phyloP scores from a whole-genome alignment of 2,329 filamentous ascomycete species.

The Sphaerulina populicola region DNA sequence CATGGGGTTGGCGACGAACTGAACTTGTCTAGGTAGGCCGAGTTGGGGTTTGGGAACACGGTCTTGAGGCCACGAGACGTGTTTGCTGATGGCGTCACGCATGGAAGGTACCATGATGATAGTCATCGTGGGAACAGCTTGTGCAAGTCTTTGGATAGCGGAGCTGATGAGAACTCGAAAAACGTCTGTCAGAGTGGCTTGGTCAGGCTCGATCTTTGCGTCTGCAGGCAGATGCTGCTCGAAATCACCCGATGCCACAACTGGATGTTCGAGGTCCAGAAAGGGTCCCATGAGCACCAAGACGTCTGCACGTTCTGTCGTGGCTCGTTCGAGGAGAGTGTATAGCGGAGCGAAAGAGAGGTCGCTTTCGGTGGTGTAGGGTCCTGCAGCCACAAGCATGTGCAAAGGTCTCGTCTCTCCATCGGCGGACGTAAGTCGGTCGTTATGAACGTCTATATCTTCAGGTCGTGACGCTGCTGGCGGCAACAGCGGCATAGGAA shows the following conservation, averaged over 20 bases:
- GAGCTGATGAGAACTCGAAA: conserved; percentile 74
- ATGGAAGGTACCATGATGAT: conserved; percentile 76
- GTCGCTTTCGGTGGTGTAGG: conserved; percentile 87
- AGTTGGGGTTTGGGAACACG: conserved; percentile 62
- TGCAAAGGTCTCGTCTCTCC: conserved; percentile 59
- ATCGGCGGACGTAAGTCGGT: conserved; percentile 58
- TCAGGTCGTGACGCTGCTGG: conserved; percentile 61
- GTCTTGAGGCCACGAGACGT: conserved; percentile 80
- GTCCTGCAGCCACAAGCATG: conserved; percentile 71
- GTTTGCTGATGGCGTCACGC: conserved; percentile 70
- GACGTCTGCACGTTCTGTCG: conserved; percentile 64
- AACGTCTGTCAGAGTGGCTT: conserved; percentile 68
- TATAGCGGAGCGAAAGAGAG: conserved; percentile 83
- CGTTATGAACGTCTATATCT: conserved; percentile 59
- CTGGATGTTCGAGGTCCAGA: conserved; percentile 81
- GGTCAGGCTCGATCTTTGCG: conserved; percentile 50
- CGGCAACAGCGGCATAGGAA: conserved; percentile 65
- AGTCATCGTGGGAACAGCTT: conserved; percentile 67
- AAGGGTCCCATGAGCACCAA: conserved; percentile 80
- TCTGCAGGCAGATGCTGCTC: conserved; percentile 39
- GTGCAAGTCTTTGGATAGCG: conserved; percentile 60
- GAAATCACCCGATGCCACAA: conserved; percentile 55
- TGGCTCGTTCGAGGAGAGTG: conserved; percentile 69
- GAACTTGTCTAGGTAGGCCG: conserved; percentile 66
- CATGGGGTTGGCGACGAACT: conserved; percentile 82